phyloP scores from a whole-genome alignment of 139 green algal species.

The Auxenochlorella protothecoides region DNA sequence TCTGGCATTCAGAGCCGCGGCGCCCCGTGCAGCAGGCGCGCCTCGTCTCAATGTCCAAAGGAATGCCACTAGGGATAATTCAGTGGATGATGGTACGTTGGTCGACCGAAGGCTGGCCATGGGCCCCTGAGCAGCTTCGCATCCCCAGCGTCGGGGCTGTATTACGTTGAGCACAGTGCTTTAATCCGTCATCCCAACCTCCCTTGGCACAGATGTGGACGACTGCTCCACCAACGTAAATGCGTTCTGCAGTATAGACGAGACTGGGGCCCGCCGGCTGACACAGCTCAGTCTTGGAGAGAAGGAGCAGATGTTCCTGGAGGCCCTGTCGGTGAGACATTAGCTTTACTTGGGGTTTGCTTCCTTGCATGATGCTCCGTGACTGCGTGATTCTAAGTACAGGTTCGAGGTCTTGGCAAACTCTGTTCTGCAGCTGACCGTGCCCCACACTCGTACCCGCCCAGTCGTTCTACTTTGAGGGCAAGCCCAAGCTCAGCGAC shows the following conservation, averaged over 20 bases:
- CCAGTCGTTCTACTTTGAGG: constrained; percentile 59
- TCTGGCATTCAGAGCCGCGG: too few species aligned
- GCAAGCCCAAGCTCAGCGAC: constrained; percentile 61
- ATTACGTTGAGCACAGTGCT: too few species aligned
- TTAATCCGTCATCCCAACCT: too few species aligned
- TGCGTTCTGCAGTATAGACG: constrained; percentile 20
- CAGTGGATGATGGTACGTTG: too few species aligned
- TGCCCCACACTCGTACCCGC: not conserved
- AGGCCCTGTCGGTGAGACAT: constrained; percentile 44
- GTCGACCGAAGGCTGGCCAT: too few species aligned
- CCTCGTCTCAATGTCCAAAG: too few species aligned
- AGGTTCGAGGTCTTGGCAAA: not conserved
- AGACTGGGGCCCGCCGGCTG: constrained; percentile 2
- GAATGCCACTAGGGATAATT: too few species aligned
- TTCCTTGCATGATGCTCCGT: not conserved
- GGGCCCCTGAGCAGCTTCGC: too few species aligned
- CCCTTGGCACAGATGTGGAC: constrained; percentile 8
- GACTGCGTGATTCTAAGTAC: not conserved
- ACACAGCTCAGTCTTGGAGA: constrained; percentile 50
- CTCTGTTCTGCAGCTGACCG: not conserved
- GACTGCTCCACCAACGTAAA: constrained; percentile 14
- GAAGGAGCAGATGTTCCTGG: constrained; percentile 79
- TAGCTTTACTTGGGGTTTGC: not conserved
- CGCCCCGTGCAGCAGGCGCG: too few species aligned
- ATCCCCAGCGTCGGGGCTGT: too few species aligned